phyloP scores from a whole-genome alignment of 2,329 filamentous ascomycete species.

The Fusarium guadeloupense region DNA sequence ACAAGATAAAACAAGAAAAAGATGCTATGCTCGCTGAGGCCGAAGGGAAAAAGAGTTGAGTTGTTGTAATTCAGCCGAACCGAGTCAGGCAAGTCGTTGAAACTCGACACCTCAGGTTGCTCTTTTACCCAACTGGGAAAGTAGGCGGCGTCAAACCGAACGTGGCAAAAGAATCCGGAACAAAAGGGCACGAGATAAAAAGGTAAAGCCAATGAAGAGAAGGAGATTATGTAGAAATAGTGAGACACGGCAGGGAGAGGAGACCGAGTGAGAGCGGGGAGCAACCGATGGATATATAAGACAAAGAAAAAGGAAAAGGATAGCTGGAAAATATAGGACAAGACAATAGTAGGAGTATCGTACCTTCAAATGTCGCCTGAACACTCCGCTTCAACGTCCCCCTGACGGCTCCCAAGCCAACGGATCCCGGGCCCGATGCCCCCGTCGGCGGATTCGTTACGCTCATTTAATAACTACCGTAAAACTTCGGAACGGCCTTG shows the following conservation, averaged over 20 bases:
- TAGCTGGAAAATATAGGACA: not conserved
- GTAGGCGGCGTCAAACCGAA: conserved; percentile 6
- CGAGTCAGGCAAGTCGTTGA: too few species aligned
- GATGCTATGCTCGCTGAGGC: conserved; percentile 11
- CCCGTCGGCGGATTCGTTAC: conserved; percentile 63
- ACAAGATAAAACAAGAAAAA: not conserved
- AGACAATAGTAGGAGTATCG: conserved; percentile 41
- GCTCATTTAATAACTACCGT: conserved; percentile 54
- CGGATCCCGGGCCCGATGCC: conserved; percentile 59
- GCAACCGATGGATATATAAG: conserved; percentile 2
- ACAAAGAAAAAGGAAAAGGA: conserved; percentile 25
- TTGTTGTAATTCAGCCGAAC: too few species aligned
- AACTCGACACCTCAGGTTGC: conserved; percentile 36
- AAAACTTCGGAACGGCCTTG: conserved; percentile 7
- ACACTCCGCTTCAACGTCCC: conserved; percentile 64
- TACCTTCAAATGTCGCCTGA: conserved; percentile 70
- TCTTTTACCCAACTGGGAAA: conserved; percentile 20
- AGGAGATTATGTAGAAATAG: not conserved
- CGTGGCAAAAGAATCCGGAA: not conserved
- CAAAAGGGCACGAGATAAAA: not conserved
- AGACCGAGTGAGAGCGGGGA: conserved; percentile 3
- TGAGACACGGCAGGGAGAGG: conserved; percentile 8
- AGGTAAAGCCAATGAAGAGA: not conserved
- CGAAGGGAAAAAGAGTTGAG: conserved; percentile 2
- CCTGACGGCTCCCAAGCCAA: conserved; percentile 50